Conservation (phyloP, 495 filamentous ascomycete species). For the Acidiella bohemica region DNA sequence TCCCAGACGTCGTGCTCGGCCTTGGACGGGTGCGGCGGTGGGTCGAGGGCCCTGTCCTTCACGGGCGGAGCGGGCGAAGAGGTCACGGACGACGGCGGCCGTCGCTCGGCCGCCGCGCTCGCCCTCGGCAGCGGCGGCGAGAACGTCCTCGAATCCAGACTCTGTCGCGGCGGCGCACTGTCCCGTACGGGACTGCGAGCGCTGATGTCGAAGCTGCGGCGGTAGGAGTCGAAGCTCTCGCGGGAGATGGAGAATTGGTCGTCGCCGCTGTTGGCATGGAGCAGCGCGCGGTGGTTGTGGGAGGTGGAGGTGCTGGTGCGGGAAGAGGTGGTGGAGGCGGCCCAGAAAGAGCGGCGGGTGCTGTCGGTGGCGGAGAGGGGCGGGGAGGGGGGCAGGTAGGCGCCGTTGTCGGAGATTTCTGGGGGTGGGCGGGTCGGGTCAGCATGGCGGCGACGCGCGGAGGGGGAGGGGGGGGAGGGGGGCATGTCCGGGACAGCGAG, state of each 20-base stretch:
- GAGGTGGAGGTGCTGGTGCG: constrained; percentile 50
- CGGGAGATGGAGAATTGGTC: constrained; percentile 95
- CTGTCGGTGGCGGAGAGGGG: too few species aligned
- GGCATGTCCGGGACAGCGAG: too few species aligned
- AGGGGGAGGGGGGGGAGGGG: neutral
- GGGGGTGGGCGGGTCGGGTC: constrained; percentile 8
- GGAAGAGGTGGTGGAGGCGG: constrained; percentile 49
- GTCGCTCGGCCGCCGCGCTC: too few species aligned
- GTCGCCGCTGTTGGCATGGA: constrained; percentile 67
- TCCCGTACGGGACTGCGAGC: constrained; percentile 6
- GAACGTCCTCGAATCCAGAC: constrained; percentile 48
- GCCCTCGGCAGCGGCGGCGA: constrained; percentile 30
- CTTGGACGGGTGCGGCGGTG: constrained; percentile 45
- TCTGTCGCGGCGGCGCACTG: constrained; percentile 61
- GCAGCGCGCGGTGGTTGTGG: constrained; percentile 49
- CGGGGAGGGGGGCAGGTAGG: constrained; percentile 92
- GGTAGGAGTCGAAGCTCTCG: constrained; percentile 95
- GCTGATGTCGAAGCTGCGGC: constrained; percentile 58
- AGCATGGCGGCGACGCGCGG: neutral
- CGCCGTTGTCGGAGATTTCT: constrained; percentile 96
- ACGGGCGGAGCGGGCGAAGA: constrained; percentile 25
- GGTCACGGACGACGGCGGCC: constrained; percentile 50
- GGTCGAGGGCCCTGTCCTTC: constrained; percentile 48
- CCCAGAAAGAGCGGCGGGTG: constrained; percentile 75
- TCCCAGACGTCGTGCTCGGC: constrained; percentile 51